phyloP scores from a whole-genome alignment of 2,329 filamentous ascomycete species.

The Paraconiothyrium brasiliense region DNA sequence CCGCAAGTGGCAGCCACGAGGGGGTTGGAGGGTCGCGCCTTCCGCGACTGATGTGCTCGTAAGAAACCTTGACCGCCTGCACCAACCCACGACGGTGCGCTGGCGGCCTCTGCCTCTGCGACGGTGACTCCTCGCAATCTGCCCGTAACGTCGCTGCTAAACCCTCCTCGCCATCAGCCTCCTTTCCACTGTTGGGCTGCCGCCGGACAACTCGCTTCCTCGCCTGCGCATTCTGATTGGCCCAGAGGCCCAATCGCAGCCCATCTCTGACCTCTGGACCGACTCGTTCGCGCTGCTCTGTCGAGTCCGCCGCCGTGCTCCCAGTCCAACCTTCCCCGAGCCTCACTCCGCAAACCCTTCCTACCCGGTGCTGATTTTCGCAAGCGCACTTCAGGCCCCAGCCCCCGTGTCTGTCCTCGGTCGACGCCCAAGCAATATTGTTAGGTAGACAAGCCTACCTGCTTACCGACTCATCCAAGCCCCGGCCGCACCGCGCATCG shows the following conservation, averaged over 20 bases:
- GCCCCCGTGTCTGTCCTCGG: slow-evolving; percentile 3
- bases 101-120: slow-evolving; percentile 1
- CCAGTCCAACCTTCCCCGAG: slow-evolving; percentile 27
- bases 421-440: slow-evolving; percentile 43
- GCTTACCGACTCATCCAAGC: slow-evolving; percentile 18
- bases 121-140: slow-evolving; percentile 13
- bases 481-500: slow-evolving; percentile 21
- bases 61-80: slow-evolving; percentile 6
- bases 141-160: slow-evolving; percentile 9
- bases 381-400: slow-evolving; percentile 17
- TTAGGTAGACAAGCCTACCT: slow-evolving; percentile 17
- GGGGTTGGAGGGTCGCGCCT: not conserved
- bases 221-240: slow-evolving; percentile 24
- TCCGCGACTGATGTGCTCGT: not conserved
- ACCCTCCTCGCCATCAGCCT: slow-evolving; percentile 13
- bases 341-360: slow-evolving; percentile 20
- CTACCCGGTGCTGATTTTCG: slow-evolving; percentile 21
- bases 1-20: slow-evolving; percentile 13
- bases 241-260: slow-evolving; percentile 19
- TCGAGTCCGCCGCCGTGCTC: slow-evolving; percentile 23
- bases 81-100: not conserved
- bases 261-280: slow-evolving; percentile 25
- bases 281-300: slow-evolving; percentile 27
- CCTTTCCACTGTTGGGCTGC: slow-evolving; percentile 13
- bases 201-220: not conserved